phyloP scores from a whole-genome alignment of 148 eudicot species.

The Rhododendron williamsianum region DNA sequence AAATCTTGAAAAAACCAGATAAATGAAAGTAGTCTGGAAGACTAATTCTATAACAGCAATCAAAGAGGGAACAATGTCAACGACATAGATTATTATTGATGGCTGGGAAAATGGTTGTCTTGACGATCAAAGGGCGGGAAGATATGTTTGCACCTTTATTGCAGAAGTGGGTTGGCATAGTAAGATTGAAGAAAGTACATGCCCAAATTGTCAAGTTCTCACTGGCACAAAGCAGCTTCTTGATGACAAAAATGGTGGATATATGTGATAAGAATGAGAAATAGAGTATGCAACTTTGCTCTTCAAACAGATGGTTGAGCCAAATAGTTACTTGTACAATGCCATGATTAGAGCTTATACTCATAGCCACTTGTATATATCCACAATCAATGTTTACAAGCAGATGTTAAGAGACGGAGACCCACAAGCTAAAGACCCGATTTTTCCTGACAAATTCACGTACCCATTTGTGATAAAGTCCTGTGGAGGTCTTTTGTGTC shows the following conservation, averaged over 20 bases:
- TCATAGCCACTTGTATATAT: conserved; percentile 8
- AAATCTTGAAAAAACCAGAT: background rate
- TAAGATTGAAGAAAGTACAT: conserved; percentile 22
- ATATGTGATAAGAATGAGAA: conserved; percentile 14
- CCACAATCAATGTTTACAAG: conserved; percentile 16
- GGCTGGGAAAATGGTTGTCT: background rate
- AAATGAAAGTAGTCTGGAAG: background rate
- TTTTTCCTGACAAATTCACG: conserved; percentile 23
- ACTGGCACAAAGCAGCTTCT: conserved; percentile 26
- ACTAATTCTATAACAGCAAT: background rate
- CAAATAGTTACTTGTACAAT: conserved; percentile 27
- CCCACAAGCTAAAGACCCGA: conserved; percentile 4
- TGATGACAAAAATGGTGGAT: conserved; percentile 31
- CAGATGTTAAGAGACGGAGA: conserved; percentile 10
- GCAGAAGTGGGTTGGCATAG: conserved; percentile 12
- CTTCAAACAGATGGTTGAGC: conserved; percentile 20
- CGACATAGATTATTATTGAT: background rate
- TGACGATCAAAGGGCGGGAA: conserved; percentile 18
- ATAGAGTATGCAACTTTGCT: conserved; percentile 21
- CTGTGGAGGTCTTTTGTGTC: conserved; percentile 20
- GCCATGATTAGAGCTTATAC: conserved; percentile 26
- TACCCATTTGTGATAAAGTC: conserved; percentile 25
- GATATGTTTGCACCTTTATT: conserved; percentile 21
- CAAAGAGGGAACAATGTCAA: too few relatives aligned
- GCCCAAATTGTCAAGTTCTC: conserved; percentile 32